Evolutionary conservation across 2,329 filamentous ascomycete species (phyloP), one percentile per base, ranked within the genome.

Genomic region (Diaporthe longicolla): DNA sequence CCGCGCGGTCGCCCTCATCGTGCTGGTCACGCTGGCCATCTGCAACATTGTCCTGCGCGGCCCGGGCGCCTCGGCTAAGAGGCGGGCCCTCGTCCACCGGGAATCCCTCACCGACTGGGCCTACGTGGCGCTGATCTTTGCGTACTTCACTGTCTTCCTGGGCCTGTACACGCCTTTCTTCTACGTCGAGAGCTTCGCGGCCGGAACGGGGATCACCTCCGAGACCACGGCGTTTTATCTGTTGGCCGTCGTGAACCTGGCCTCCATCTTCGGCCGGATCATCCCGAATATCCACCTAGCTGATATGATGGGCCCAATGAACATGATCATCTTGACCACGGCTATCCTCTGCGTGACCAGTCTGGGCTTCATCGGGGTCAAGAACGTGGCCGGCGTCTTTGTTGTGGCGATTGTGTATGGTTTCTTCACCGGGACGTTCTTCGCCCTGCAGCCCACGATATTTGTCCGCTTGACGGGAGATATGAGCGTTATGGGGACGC

Each of bases 1-100:
- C 50, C 82, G 86, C 43, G 79, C 83, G 4, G 79, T 89, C 54
- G 87, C 83, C 0, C 87, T 89, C 72, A 81, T 87, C 43, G 71
- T 50, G 13, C 15, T 73, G 17, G 11, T 81, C 77, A 21, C 79
- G 77, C 55, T 79, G 84, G 35, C 75, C 82, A 5, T 77, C 81
- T 9, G 79, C 43, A 79, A 85, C 48, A 78, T 82, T 1, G 83
- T 85, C n/a, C 79, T 85, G 70, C 82, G 71, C 26, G 57, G 61
- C 9, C 71, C 71, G 1, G 52, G 59, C 37, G 35, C 58, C 4
- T 72, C 59, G 15, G 29, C 52, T 0, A 43, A 45, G 7, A 35
- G 59, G 8, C 61, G 71, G 11, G 61, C 61, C 19, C 43, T 81
- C 8, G 72, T 80, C 7, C 77, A 80, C 65, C 76, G 75, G 2